Percentiles rank a stretch among this genome's conserved stretches.
These are phyloP conservation scores for Nidula microcarpa DNA, from an alignment of 768 basidiomycete species.

Conservation along the genomic window DNA sequence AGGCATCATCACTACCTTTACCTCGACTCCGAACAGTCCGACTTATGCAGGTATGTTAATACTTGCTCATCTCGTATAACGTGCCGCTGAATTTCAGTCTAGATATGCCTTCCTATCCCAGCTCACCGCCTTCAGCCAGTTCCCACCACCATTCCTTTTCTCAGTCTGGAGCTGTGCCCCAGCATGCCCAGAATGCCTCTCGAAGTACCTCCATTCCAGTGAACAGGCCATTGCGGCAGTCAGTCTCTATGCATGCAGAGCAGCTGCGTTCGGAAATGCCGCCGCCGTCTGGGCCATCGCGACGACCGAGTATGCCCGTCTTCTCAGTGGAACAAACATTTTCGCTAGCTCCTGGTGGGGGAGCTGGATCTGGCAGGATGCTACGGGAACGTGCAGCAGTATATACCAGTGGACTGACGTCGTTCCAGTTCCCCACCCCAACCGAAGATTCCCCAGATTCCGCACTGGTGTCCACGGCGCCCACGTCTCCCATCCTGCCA, in stretches of 20 bases:
- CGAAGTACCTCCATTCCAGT: neutral
- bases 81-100: neutral
- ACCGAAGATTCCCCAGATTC: neutral
- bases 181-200: neutral
- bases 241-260: neutral
- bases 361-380: no score
- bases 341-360: neutral
- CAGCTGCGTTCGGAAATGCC: neutral
- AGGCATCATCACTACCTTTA: neutral
- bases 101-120: no score
- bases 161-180: neutral
- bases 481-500: neutral
- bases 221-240: neutral
- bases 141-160: neutral
- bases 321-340: neutral
- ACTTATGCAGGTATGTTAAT: neutral
- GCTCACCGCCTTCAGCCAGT: neutral
- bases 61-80: neutral
- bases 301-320: neutral
- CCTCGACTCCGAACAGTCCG: neutral
- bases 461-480: neutral
- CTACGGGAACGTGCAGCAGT: no score
- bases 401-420: no score
- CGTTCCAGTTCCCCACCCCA: no score
- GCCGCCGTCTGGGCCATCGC: neutral